Evolutionary conservation across 805 yeast genomes (phyloP).

Genomic region (Yarrowia bubula): DNA sequence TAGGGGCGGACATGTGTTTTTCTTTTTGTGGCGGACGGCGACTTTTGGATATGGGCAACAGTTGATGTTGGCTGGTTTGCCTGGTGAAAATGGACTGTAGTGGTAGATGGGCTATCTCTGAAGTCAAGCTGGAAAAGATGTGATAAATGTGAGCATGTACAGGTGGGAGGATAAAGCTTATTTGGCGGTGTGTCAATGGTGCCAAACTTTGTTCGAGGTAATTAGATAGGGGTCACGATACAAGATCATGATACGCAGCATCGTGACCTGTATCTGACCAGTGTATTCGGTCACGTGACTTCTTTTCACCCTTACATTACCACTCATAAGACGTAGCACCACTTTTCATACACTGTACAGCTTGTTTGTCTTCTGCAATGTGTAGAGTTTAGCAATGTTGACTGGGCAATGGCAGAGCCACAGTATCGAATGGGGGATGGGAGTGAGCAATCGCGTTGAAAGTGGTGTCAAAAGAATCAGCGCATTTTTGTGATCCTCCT

Average conservation of each 20-base stretch:
- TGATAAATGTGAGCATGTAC: not conserved
- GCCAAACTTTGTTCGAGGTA: not conserved
- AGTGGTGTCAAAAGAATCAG: too few species aligned
- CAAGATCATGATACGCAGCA: not conserved
- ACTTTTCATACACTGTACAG: not conserved
- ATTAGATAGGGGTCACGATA: not conserved
- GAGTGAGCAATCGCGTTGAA: too few species aligned
- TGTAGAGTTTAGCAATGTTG: constrained; percentile 18
- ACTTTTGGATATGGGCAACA: not conserved
- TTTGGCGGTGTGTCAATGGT: too few species aligned
- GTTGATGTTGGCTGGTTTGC: constrained; percentile 11
- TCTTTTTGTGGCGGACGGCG: not conserved
- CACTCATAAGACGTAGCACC: too few species aligned
- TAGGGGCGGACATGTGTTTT: constrained; percentile 1
- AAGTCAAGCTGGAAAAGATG: constrained; percentile 5
- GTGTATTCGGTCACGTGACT: too few species aligned
- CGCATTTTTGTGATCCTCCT: too few species aligned
- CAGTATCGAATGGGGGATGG: not conserved
- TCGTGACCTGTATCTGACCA: not conserved
- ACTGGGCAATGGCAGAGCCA: not conserved
- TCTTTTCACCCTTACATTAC: too few species aligned
- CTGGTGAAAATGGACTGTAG: not conserved
- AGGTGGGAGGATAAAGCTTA: not conserved
- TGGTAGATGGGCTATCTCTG: not conserved
- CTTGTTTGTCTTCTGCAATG: not conserved